Conservation (phyloP, 768 basidiomycete genomes). For the Psilocybe sp. region DNA sequence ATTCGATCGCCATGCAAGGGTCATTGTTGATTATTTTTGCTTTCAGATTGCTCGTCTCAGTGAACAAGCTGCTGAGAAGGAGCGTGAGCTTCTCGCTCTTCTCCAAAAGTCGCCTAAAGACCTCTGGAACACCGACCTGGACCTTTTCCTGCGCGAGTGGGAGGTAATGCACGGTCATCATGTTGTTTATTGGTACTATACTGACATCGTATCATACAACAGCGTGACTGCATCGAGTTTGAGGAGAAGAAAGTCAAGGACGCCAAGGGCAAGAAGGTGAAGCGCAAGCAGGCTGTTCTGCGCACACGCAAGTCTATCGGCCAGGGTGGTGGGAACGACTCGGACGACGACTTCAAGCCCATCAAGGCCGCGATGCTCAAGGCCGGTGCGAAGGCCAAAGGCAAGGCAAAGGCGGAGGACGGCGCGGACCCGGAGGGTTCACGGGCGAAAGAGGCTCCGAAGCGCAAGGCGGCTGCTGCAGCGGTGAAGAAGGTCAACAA, state of each 20-base stretch:
- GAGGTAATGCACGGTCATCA: conserved; percentile 56
- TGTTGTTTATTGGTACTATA: conserved; percentile 1
- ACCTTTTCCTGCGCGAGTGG: conserved; percentile 82
- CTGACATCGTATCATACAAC: conserved; percentile 4
- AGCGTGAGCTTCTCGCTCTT: conserved; percentile 72
- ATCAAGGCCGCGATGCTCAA: conserved; percentile 33
- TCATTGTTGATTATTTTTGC: neutral
- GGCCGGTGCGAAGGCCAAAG: too few species aligned
- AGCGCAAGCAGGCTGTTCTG: conserved; percentile 43
- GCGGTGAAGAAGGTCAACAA: conserved; percentile 19
- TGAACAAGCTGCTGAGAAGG: conserved; percentile 78
- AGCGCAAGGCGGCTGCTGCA: conserved; percentile 33
- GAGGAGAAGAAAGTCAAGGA: conserved; percentile 38
- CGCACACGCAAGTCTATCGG: conserved; percentile 51
- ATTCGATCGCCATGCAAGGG: conserved; percentile 3
- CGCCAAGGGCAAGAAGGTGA: conserved; percentile 46
- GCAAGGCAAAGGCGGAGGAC: too few species aligned
- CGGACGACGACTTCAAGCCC: conserved; percentile 47
- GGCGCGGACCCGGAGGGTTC: too few species aligned
- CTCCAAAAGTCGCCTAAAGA: conserved; percentile 77
- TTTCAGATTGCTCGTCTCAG: conserved; percentile 79
- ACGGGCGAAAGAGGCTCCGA: conserved; percentile 17
- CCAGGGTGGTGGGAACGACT: conserved; percentile 29
- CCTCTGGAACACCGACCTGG: conserved; percentile 89
- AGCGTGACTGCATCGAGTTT: conserved; percentile 45